phyloP scores from a whole-genome alignment of 1,284 basidiomycete genomes.

The Leccinum griseonigrum region DNA sequence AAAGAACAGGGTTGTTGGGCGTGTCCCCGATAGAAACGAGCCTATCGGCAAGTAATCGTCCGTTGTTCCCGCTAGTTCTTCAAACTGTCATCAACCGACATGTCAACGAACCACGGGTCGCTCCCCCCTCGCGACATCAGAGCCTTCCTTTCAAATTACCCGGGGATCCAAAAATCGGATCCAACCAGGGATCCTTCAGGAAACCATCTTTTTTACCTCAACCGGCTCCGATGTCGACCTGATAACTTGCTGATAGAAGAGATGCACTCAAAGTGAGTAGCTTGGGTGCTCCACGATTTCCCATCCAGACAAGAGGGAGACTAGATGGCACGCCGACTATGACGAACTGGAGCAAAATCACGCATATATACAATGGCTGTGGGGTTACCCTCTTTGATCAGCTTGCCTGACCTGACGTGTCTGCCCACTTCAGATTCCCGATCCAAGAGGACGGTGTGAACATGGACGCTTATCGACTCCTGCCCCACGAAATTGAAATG shows the following conservation, averaged over 20 bases:
- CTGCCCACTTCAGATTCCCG: slow-evolving; percentile 48
- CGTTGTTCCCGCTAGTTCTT: slow-evolving; percentile 16
- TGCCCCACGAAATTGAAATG: slow-evolving; percentile 57
- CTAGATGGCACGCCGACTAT: slow-evolving; percentile 64
- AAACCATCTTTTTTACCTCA: slow-evolving; percentile 67
- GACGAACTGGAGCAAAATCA: slow-evolving; percentile 65
- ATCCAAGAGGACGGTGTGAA: slow-evolving; percentile 73
- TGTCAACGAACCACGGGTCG: slow-evolving; percentile 11
- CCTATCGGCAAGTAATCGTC: slow-evolving; percentile 12
- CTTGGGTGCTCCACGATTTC: neutral
- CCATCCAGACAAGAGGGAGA: neutral
- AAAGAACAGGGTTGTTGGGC: neutral
- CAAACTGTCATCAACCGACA: slow-evolving; percentile 12
- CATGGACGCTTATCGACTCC: slow-evolving; percentile 61
- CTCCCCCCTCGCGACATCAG: slow-evolving; percentile 52
- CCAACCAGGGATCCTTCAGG: slow-evolving; percentile 37
- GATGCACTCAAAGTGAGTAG: slow-evolving; percentile 54
- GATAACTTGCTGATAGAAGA: slow-evolving; percentile 63
- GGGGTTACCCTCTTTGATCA: slow-evolving; percentile 26
- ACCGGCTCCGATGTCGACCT: slow-evolving; percentile 54
- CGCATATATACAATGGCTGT: slow-evolving; percentile 76
- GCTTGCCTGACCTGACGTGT: slow-evolving; percentile 1
- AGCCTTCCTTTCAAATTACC: slow-evolving; percentile 64
- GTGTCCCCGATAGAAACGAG: slow-evolving; percentile 1
- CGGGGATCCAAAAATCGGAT: slow-evolving; percentile 36